phyloP scores from a whole-genome alignment of 345 rosid genomes.

The Aquilaria sinensis region DNA sequence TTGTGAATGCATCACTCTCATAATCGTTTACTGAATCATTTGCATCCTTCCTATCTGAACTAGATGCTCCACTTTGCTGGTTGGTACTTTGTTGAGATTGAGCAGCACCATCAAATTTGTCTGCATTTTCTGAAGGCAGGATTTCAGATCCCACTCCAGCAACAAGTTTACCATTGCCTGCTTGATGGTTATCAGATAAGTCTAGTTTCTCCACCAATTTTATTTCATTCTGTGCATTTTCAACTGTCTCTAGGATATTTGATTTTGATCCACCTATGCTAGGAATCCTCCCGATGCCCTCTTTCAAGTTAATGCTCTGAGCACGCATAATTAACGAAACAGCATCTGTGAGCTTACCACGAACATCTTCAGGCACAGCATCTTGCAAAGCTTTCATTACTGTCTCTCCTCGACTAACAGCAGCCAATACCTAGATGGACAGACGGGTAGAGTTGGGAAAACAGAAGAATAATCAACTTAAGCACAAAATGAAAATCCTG shows the following conservation, averaged over 20 bases:
- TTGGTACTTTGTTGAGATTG: constrained; percentile 23
- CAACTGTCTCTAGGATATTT: constrained; percentile 30
- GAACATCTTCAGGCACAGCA: constrained; percentile 94
- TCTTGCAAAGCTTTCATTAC: constrained; percentile 77
- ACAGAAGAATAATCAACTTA: neutral
- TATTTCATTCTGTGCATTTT: constrained; percentile 33
- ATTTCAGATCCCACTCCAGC: constrained; percentile 28
- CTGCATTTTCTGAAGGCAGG: constrained; percentile 30
- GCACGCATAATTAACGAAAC: constrained; percentile 57
- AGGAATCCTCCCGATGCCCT: constrained; percentile 31
- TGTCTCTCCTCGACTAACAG: constrained; percentile 85
- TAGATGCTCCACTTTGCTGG: constrained; percentile 33
- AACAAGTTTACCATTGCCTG: constrained; percentile 28
- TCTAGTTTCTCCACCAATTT: constrained; percentile 34
- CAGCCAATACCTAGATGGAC: constrained; percentile 70
- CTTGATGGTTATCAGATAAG: constrained; percentile 24
- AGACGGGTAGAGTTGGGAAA: constrained; percentile 21
- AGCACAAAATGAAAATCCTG: neutral
- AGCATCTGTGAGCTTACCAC: constrained; percentile 65
- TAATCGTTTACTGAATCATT: constrained; percentile 31
- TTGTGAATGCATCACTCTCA: constrained; percentile 30
- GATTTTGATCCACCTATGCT: constrained; percentile 26
- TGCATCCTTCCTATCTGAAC: constrained; percentile 23
- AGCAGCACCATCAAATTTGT: constrained; percentile 30
- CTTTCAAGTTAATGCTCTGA: constrained; percentile 43